phyloP scores from a whole-genome alignment of 768 basidiomycete genomes.

The Erythrobasidium yunnanense region DNA sequence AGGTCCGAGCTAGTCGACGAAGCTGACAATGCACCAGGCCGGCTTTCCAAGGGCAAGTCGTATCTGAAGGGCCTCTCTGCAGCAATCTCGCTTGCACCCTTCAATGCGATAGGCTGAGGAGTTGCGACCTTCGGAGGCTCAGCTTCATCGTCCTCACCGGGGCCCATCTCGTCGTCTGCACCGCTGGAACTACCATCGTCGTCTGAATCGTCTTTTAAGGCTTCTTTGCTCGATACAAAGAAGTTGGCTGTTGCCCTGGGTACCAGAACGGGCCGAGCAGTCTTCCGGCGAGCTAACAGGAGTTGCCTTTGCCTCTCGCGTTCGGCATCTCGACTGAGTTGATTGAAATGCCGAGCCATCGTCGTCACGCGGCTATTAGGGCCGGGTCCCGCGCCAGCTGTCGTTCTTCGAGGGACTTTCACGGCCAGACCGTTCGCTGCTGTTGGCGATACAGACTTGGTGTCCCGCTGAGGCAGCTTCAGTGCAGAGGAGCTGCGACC shows the following conservation, averaged over 20 bases:
- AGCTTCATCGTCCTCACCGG: slow-evolving; percentile 54
- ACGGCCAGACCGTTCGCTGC: too few species aligned
- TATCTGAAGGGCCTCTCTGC: too few species aligned
- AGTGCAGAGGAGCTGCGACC: too few species aligned
- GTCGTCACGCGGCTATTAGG: slow-evolving; percentile 52
- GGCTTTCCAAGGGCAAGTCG: neutral
- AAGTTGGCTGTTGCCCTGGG: slow-evolving; percentile 79
- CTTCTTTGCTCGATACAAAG: slow-evolving; percentile 55
- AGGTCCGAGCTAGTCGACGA: neutral
- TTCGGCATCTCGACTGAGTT: slow-evolving; percentile 54
- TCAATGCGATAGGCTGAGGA: too few species aligned
- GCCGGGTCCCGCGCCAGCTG: neutral
- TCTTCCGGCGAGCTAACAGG: slow-evolving; percentile 71
- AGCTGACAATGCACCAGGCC: neutral
- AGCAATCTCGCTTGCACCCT: neutral
- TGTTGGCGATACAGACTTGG: too few species aligned
- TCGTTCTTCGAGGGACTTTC: too few species aligned
- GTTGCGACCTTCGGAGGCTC: too few species aligned
- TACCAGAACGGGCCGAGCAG: slow-evolving; percentile 79
- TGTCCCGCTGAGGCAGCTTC: too few species aligned
- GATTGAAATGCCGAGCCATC: slow-evolving; percentile 82
- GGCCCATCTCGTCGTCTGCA: slow-evolving; percentile 29
- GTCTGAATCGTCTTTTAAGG: slow-evolving; percentile 64
- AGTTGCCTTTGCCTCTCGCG: slow-evolving; percentile 52
- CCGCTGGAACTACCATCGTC: slow-evolving; percentile 35